Conservation (phyloP, 129 eudicot species). For the Flaveria linearis region DNA sequence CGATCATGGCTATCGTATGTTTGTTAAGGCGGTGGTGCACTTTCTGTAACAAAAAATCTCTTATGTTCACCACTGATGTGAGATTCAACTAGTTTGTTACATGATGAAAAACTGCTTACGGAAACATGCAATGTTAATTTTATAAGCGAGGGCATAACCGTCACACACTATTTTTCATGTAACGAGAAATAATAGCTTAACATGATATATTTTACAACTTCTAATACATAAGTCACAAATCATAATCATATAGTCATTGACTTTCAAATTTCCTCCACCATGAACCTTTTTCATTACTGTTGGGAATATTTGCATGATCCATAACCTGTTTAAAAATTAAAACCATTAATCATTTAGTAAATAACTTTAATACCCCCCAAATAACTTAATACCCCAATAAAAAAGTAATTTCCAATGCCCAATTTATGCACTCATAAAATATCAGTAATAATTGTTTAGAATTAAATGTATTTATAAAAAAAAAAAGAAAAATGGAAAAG, state of each 20-base stretch:
- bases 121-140: no score
- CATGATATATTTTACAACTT: constrained; percentile 2
- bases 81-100: no score
- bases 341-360: not conserved
- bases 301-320: constrained; percentile 62
- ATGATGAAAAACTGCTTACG: no score
- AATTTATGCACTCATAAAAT: not conserved
- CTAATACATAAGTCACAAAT: constrained; percentile 17
- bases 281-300: constrained; percentile 22
- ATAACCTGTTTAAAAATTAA: constrained; percentile 48
- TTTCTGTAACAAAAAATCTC: no score
- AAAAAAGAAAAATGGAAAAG: not conserved
- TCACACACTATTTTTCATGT: not conserved
- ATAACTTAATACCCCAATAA: not conserved
- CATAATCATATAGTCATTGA: constrained; percentile 2
- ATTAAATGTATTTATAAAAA: not conserved
- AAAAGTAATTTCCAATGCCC: not conserved
- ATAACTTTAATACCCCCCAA: not conserved
- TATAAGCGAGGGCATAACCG: no score
- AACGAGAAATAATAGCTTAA: not conserved
- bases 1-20: no score
- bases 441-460: not conserved
- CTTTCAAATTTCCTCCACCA: not conserved
- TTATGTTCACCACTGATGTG: no score
- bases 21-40: no score